Evolutionary conservation across 805 yeast genomes (phyloP), one percentile per base, ranked within the genome.

Genomic region (Starmerella roubikii): DNA sequence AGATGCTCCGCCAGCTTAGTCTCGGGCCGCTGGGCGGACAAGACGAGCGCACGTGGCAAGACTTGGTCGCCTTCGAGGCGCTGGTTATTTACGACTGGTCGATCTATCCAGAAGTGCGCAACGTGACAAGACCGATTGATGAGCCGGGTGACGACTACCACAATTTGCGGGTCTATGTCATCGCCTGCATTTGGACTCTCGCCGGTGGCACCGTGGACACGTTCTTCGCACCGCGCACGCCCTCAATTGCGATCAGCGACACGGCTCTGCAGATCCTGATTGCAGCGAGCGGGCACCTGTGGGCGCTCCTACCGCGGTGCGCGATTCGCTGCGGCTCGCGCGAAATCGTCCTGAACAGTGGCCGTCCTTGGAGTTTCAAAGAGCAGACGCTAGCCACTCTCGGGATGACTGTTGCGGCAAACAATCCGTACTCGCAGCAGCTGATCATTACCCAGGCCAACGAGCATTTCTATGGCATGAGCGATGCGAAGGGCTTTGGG

Each of bases 361-460:
- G 81, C 11, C 27, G 15, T 21, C 77, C 78, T 9, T 77, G 79
- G 77, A 59, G 64, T 22, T 62, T 56, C 45, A 76, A 76, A 50
- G 83, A 76, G 50, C 82, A 76, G 54, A 72, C 74, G 75, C 64
- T 76, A 42, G 62, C 77, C 2, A 71, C 82, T 1, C 49, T 57
- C 15, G 42, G 51, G 23, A 52, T 53, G 46, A 44, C 50, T 13
- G 52, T 51, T 2, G 30, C 51, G 3, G 41, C 44, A 18, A 50
- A 51, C 3, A 18, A 23, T 15, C 45, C 45, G 15, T 53, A 52
- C 41, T 41, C 50, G 8, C 42, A 47, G 33, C 27, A 36, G 26
- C 62, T 60, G 37, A 57, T 59, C 28, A 48, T 54, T 23, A 50
- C 54, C 13, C 60, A 57, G 43, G 46, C 50, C 24, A 46, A 58